phyloP scores from a whole-genome alignment of 2,329 filamentous ascomycete species.

The Botrytis deweyae region DNA sequence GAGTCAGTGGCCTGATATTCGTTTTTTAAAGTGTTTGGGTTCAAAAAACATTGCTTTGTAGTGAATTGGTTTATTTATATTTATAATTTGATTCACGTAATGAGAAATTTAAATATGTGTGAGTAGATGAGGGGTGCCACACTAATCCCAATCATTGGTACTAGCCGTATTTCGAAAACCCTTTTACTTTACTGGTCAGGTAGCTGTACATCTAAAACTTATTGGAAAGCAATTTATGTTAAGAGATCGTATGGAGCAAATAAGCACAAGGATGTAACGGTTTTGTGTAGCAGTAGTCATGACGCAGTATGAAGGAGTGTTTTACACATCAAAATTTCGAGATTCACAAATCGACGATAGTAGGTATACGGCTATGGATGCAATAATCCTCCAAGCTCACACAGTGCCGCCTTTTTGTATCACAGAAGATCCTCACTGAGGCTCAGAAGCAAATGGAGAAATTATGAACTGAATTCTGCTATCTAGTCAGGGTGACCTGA shows the following conservation, averaged over 20 bases:
- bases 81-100: background rate
- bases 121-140: background rate
- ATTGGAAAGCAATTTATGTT: no score
- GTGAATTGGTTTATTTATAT: background rate
- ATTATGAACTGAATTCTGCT: background rate
- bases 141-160: background rate
- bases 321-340: background rate
- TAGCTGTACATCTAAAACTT: background rate
- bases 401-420: background rate
- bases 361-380: background rate
- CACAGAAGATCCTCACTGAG: background rate
- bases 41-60: fast-evolving
- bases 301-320: background rate
- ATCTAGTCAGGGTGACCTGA: background rate
- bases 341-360: background rate
- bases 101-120: background rate
- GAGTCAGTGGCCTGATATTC: no score
- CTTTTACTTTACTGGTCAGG: background rate
- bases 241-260: no score
- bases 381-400: background rate
- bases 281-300: background rate
- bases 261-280: background rate
- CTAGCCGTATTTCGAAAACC: background rate
- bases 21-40: background rate
- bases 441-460: background rate